A percentile compares a stretch with the other conserved stretches of the same genome.
These are phyloP conservation scores for Crithidia bombi DNA, from an alignment of 208 protist genomes.

Conservation along the genomic window DNA sequence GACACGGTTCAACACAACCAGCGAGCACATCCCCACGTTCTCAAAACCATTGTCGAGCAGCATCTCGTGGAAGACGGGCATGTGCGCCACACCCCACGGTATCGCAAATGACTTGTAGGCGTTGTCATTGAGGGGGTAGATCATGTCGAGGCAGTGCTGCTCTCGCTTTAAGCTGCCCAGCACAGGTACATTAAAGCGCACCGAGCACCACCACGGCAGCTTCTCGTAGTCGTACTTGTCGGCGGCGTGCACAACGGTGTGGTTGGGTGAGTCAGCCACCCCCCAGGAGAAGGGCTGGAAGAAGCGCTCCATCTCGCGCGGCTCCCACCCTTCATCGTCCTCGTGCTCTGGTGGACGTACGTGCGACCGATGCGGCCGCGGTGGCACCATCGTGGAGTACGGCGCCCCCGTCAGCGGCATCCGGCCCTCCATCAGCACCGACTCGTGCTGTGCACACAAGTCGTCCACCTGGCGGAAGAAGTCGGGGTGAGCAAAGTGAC, in stretches of 20 bases:
- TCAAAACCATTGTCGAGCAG: conserved; percentile 84
- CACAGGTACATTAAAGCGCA: conserved; percentile 78
- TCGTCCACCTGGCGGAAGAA: conserved; percentile 86
- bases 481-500: conserved; percentile 80
- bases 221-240: conserved; percentile 89
- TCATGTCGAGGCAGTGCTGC: conserved; percentile 85
- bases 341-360: conserved; percentile 61
- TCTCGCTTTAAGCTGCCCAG: conserved; percentile 72
- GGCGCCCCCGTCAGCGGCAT: conserved; percentile 63
- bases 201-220: conserved; percentile 80
- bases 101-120: conserved; percentile 86
- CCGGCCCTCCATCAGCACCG: conserved; percentile 88
- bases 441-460: conserved; percentile 81
- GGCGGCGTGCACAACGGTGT: conserved; percentile 86
- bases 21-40: conserved; percentile 67
- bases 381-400: conserved; percentile 76
- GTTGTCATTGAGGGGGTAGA: conserved; percentile 54
- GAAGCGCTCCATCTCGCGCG: conserved; percentile 68
- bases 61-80: conserved; percentile 88
- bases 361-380: conserved; percentile 31
- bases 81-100: conserved; percentile 86
- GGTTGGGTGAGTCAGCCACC: conserved; percentile 67
- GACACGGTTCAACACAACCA: conserved; percentile 61
- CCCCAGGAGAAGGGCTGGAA: conserved; percentile 91
- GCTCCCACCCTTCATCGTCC: conserved; percentile 88